phyloP scores from a whole-genome alignment of 176 grass and related monocot genomes.

The Zoysia pacifica region DNA sequence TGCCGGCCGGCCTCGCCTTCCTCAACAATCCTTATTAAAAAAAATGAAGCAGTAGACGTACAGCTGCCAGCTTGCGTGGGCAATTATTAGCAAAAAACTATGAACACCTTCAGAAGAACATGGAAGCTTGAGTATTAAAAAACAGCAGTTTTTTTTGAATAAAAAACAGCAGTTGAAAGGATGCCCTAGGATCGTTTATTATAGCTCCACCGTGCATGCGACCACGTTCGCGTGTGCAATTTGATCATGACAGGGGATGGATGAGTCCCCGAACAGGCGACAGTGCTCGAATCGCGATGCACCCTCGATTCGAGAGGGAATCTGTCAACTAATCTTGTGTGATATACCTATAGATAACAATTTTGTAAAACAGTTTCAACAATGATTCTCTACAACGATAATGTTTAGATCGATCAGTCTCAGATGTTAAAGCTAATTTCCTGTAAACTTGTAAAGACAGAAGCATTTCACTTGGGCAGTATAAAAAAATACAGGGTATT shows the following conservation, averaged over 20 bases:
- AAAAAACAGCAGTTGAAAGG: constrained; percentile 26
- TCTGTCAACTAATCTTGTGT: constrained; percentile 31
- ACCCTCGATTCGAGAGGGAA: background rate
- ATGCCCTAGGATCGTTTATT: constrained; percentile 32
- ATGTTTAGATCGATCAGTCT: constrained; percentile 21
- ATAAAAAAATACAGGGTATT: constrained; percentile 40
- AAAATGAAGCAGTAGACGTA: constrained; percentile 5
- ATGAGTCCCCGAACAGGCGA: background rate
- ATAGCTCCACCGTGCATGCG: constrained; percentile 14
- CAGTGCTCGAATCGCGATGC: constrained; percentile 7
- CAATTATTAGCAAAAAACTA: constrained; percentile 1
- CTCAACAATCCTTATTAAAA: too few relatives aligned
- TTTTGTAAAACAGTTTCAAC: constrained; percentile 20
- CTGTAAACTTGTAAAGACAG: background rate
- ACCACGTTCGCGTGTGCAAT: constrained; percentile 14
- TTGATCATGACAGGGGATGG: background rate
- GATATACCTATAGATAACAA: background rate
- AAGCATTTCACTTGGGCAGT: constrained; percentile 29
- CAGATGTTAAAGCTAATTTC: constrained; percentile 21
- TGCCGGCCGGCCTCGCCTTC: background rate
- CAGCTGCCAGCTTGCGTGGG: constrained; percentile 12
- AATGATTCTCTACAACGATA: constrained; percentile 31
- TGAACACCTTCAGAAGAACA: constrained; percentile 41
- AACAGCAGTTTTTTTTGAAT: background rate
- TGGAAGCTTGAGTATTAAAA: background rate